Evolutionary conservation across 768 basidiomycete species (phyloP), one percentile per base, ranked within the genome.

Genomic region (Suillus cothurnatus): DNA sequence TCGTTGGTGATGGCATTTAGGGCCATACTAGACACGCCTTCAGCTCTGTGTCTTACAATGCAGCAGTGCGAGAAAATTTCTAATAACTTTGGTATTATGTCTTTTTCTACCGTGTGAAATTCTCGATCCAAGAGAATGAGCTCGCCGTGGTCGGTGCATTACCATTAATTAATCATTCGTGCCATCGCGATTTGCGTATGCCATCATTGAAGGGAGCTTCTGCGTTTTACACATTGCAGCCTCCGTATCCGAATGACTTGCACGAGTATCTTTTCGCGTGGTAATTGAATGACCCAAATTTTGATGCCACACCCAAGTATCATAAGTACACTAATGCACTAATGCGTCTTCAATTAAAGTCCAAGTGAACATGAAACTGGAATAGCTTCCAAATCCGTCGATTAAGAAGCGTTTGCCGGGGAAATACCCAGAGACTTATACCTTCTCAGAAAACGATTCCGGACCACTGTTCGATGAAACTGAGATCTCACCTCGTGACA

Each of bases 401-500:
- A 58, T 58, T 19, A 58, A 26, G 26, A 6, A 28, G 26, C 23
- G 38, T 58, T 58, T 38, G 38, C 26, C 26, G 38, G 23, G 26
- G 38, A 38, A 28, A 26, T 28, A 28, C 36, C 38, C 38, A 58
- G 57, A 39, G 36, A 58, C 57, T 39, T 58, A 8, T 26, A 58
- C 57, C 26, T 39, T 17, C 17, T 58, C 38, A 58, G 38, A 23
- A 39, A 58, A 3, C 17, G 26, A 58, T 58, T 26, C 38, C 32
- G 12, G 12, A 34, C 12, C 12, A n/a, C 6, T 11, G 32, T 55
- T 34, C 9, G 9, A 58, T 26, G 38, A 7, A 0, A 34, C 34
- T 7, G 50, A 52, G 28, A 23, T 64, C 71, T 62, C 71, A 81
- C 85, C 76, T 84, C 80, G 4, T 80, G 76, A 72, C 88, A 90